Evolutionary conservation across 306 rosid genomes (phyloP).

Genomic region (Alnus rubra): DNA sequence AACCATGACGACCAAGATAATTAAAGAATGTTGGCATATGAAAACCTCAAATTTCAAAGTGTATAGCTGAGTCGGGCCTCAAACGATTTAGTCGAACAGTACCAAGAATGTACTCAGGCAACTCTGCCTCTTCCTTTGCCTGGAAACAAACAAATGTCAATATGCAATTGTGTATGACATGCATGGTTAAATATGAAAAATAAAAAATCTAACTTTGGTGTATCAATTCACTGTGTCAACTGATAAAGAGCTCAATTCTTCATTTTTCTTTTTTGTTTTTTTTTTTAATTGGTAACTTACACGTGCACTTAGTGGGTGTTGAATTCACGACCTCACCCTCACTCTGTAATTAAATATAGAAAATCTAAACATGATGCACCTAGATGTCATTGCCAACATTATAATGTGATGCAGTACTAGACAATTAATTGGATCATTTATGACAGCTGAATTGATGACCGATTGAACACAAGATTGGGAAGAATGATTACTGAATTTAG

Average conservation of each 20-base stretch:
- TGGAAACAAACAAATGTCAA: slow-evolving; percentile 35
- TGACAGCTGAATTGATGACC: neutral
- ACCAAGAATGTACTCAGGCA: slow-evolving; percentile 91
- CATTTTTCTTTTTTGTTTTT: neutral
- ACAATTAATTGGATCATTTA: neutral
- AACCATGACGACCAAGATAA: neutral
- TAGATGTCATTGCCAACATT: neutral
- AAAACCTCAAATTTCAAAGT: slow-evolving; percentile 45
- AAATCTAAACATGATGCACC: neutral
- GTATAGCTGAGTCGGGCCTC: slow-evolving; percentile 63
- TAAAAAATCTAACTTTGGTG: slow-evolving; percentile 3
- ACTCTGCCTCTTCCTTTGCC: slow-evolving; percentile 78
- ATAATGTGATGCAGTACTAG: neutral
- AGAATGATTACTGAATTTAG: neutral
- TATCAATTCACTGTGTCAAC: neutral
- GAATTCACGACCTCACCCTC: neutral
- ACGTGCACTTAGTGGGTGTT: neutral
- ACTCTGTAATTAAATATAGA: neutral
- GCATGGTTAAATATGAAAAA: neutral
- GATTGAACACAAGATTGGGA: neutral
- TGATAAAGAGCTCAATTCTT: neutral
- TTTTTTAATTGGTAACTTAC: neutral
- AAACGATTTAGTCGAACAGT: slow-evolving; percentile 76
- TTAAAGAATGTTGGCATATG: neutral
- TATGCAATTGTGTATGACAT: slow-evolving; percentile 20